Evolutionary conservation across 2,329 filamentous ascomycete genomes (phyloP).

Genomic region (Podosphaera leucotricha): DNA sequence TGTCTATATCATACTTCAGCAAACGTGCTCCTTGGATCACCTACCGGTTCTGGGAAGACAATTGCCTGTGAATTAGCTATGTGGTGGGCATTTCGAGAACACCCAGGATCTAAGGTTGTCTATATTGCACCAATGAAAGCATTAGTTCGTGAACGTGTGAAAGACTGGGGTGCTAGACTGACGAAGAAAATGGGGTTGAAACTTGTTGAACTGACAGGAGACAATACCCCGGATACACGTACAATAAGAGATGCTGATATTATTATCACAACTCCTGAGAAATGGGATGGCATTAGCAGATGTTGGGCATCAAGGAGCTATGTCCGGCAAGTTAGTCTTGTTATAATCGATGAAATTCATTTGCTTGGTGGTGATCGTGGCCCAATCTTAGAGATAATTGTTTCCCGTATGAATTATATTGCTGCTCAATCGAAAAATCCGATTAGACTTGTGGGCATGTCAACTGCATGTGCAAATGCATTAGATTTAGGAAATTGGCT

Average conservation of each 20-base stretch:
- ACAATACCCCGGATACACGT: constrained; percentile 91
- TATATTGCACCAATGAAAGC: constrained; percentile 99
- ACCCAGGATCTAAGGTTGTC: constrained; percentile 86
- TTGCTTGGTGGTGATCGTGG: constrained; percentile 88
- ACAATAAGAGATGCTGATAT: constrained; percentile 93
- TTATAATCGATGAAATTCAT: constrained; percentile 98
- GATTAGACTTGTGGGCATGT: constrained; percentile 92
- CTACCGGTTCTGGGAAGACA: constrained; percentile 93
- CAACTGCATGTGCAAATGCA: constrained; percentile 90
- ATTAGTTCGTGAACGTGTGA: constrained; percentile 81
- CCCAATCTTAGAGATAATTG: constrained; percentile 95
- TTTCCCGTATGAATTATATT: constrained; percentile 90
- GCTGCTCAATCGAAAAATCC: constrained; percentile 76
- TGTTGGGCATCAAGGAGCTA: constrained; percentile 98
- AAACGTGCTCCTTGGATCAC: constrained; percentile 85
- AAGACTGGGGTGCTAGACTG: constrained; percentile 75
- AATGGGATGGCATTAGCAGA: constrained; percentile 90
- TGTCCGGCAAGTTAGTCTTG: constrained; percentile 77
- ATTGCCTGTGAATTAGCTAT: constrained; percentile 89
- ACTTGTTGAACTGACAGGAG: constrained; percentile 84
- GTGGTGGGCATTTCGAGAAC: constrained; percentile 98
- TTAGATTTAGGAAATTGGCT: constrained; percentile 89
- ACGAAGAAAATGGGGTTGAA: constrained; percentile 66
- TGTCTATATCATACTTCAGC: constrained; percentile 78
- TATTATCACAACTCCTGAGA: constrained; percentile 97